Percentiles rank a stretch among this genome's conserved stretches.
Conservation (phyloP, 176 grass and related monocot species). For the Puccinellia tenuiflora region DNA sequence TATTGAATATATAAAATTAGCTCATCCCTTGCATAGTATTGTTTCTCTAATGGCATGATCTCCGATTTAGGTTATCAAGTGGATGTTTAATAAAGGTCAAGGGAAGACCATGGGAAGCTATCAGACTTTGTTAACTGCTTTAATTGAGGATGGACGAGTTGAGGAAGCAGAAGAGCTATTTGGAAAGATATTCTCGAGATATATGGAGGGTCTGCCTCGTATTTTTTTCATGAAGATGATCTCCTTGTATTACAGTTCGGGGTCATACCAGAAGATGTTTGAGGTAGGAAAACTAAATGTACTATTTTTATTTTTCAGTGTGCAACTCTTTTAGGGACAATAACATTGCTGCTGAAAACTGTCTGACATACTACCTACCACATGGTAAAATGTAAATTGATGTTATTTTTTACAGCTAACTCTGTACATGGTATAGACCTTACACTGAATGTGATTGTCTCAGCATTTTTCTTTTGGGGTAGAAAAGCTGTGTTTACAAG, state of each 20-base stretch:
- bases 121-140: constrained; percentile 82
- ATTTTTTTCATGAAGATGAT: constrained; percentile 89
- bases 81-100: constrained; percentile 99
- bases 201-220: constrained; percentile 84
- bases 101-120: constrained; percentile 98
- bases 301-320: neutral
- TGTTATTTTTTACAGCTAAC: neutral
- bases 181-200: constrained; percentile 67
- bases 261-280: constrained; percentile 82
- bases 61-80: constrained; percentile 76
- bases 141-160: constrained; percentile 69
- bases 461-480: neutral
- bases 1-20: too few species aligned
- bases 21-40: too few species aligned
- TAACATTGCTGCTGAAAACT: neutral
- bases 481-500: neutral
- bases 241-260: constrained; percentile 50
- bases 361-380: neutral
- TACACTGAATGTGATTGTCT: neutral
- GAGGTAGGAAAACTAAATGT: constrained; percentile 54
- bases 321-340: neutral
- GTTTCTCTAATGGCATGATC: neutral
- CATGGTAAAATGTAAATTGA: neutral
- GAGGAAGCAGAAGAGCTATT: constrained; percentile 91
- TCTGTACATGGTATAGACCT: neutral